Evolutionary conservation across 495 filamentous ascomycete genomes (phyloP), one percentile per base, ranked within the genome.

Genomic region (Penicillium fimorum): DNA sequence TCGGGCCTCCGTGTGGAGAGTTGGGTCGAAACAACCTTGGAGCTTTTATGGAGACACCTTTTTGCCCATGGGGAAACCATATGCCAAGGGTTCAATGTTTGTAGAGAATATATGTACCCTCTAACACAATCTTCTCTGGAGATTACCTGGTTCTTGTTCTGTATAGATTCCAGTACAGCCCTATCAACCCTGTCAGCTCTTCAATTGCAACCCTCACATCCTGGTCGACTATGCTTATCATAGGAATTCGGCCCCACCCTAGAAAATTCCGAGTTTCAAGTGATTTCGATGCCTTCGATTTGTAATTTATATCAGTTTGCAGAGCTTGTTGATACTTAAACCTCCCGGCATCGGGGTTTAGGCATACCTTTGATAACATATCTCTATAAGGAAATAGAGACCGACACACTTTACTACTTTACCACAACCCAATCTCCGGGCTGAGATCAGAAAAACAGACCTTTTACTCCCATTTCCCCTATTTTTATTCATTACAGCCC

Each of bases 221-320:
- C n/a, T n/a, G n/a, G n/a, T n/a, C n/a, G n/a, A n/a, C n/a, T n/a
- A n/a, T n/a, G n/a, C n/a, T n/a, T 49, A 49, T 56, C 45, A 56
- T 10, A 24, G 40, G 22, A 3, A n/a, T 20, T 30, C 9, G 35
- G 53, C 53, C 43, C 53, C 53, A 55, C 53, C 13, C n/a, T 44
- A 40, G 13, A 44, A 44, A 35, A 13, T 52, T 52, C 27, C 50
- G 11, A 43, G 40, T 35, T 43, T 15, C n/a, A 52, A n/a, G 3
- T 29, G 15, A 12, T 35, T 32, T 37, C 13, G 3, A 33, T 38
- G 44, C 8, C 25, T 25, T 50, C 48, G 4, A 29, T 24, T 51
- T 40, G 2, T 6, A 43, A 20, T 43, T 10, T 43, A 18, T 43
- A n/a, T 38, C 35, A 15, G 41, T 24, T 43, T 22, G 11, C 9